Percentiles rank a stretch among this genome's conserved stretches.
phyloP scores from a whole-genome alignment of 306 rosid species.

The Castanea crenata region DNA sequence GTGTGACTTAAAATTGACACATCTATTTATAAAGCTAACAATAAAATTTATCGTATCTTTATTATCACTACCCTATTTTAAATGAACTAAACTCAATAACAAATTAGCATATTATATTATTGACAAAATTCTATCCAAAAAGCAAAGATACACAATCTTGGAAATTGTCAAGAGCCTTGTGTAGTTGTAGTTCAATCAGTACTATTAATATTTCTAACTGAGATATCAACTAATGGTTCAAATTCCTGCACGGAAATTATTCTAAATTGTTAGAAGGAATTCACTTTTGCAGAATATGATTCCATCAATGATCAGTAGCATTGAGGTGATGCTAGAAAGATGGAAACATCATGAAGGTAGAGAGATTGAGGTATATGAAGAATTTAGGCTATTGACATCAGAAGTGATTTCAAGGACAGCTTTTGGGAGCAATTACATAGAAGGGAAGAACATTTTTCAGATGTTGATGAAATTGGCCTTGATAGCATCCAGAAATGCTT shows the following conservation, averaged over 20 bases:
- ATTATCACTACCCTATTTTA: no score
- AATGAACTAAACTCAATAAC: no score
- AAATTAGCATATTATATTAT: no score
- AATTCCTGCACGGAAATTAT: no score
- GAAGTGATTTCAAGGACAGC: conserved; percentile 27
- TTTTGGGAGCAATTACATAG: conserved; percentile 30
- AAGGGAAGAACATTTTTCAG: conserved; percentile 26
- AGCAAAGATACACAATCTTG: background rate
- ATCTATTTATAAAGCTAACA: no score
- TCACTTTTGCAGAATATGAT: conserved; percentile 3
- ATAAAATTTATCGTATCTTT: no score
- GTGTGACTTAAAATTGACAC: no score
- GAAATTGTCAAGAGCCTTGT: no score
- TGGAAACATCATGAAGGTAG: conserved; percentile 21
- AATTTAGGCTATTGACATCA: conserved; percentile 25
- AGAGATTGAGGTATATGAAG: conserved; percentile 30
- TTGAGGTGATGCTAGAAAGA: conserved; percentile 18
- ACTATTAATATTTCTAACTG: no score
- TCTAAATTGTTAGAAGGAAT: background rate
- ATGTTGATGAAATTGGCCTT: conserved; percentile 6
- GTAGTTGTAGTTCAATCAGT: no score
- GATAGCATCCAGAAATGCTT: conserved; percentile 1
- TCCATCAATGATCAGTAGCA: conserved; percentile 17
- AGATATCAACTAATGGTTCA: no score
- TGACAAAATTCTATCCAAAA: no score